These are phyloP conservation scores for Leavenworthia alabamica DNA, from an alignment of 345 rosid genomes.

Conservation along the genomic window DNA sequence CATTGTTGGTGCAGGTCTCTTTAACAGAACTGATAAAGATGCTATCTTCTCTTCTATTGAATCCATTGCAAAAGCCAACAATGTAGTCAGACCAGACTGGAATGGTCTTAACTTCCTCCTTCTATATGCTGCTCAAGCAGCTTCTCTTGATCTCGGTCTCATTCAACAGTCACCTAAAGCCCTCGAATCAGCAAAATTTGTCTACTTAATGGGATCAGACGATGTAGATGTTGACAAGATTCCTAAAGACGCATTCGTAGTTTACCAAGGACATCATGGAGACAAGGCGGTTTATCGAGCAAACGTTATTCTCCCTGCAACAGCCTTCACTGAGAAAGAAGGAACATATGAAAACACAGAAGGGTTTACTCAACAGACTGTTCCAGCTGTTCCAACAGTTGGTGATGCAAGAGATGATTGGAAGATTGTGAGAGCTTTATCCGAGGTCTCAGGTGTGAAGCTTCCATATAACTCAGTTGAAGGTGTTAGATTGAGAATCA, in stretches of 20 bases:
- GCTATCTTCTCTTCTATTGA: conserved; percentile 74
- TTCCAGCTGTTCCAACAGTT: conserved; percentile 95
- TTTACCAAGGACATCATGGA: conserved; percentile 98
- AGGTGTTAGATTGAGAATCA: conserved; percentile 64
- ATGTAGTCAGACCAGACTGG: conserved; percentile 84
- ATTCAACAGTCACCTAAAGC: conserved; percentile 64
- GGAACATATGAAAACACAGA: conserved; percentile 95
- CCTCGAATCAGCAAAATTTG: conserved; percentile 71
- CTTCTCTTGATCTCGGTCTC: conserved; percentile 96
- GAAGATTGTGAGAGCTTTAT: conserved; percentile 88
- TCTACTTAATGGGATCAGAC: conserved; percentile 96
- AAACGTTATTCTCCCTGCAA: conserved; percentile 81
- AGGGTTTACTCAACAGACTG: conserved; percentile 77
- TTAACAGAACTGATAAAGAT: conserved; percentile 73
- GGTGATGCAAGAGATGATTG: conserved; percentile 99
- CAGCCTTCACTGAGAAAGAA: conserved; percentile 92
- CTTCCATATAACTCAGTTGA: conserved; percentile 72
- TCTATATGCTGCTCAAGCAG: conserved; percentile 91
- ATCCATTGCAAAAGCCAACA: conserved; percentile 58
- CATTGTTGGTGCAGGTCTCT: conserved; percentile 80
- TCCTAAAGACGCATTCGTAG: conserved; percentile 83
- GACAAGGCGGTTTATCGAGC: conserved; percentile 83
- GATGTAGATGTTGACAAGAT: conserved; percentile 74
- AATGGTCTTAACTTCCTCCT: conserved; percentile 90
- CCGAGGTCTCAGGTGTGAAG: conserved; percentile 69